Evolutionary conservation across 805 yeast species (phyloP), one percentile per base, ranked within the genome.

Genomic region (Jamesozyma lodderae): DNA sequence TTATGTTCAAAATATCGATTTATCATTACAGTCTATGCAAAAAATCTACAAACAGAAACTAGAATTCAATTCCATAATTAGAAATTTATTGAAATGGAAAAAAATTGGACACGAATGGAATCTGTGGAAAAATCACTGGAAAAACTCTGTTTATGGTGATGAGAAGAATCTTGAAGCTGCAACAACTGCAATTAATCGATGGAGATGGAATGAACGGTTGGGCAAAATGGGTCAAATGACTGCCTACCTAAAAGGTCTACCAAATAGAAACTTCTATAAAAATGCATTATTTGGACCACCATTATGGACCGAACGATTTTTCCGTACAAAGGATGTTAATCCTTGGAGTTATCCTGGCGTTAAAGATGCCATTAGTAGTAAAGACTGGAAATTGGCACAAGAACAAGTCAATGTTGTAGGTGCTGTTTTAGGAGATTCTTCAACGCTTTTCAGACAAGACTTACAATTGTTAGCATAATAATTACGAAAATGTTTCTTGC

Each of bases 181-280:
- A 2, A 53, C 77, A 37, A 60, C 81, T 26, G 70, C 86, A 0
- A 73, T 76, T 35, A 74, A 73, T 43, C 67, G 96, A 48, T 73
- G 82, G 79, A 73, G 72, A 40, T 81, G 90, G 83, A 87, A 87
- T 58, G 68, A 74, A 8, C 73, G 74, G 42, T 59, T 83, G 49
- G 59, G 71, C 6, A 51, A 61, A 8, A 65, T 82, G 41, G 79
- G 76, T 45, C 72, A 70, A 44, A 57, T 63, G 7, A 67, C 80
- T 41, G 48, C 78, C 8, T 53, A 63, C 10, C 55, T 62, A 2
- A 64, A 62, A 11, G 72, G 72, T 1, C 49, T 72, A 1, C 67
- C 67, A 3, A 49, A 59, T 3, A 66, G 94, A 23, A 65, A 72
- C n/a, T 87, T 88, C 67, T 81, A 73, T 51, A 66, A 69, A 48